Conservation (phyloP, 148 eudicot species). For the Pharnaceum exiguum region DNA sequence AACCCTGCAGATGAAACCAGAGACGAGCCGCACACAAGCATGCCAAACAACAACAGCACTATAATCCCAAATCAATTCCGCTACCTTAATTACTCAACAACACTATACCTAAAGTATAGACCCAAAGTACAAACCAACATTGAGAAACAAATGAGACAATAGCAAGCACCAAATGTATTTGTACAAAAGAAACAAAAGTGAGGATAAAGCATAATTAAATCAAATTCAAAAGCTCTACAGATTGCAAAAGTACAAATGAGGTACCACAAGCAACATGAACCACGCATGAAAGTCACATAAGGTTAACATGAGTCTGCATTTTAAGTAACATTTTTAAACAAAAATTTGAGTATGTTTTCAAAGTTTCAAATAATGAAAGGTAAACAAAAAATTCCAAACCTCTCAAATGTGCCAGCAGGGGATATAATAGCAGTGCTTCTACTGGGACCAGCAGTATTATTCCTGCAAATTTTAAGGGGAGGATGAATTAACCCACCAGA, state of each 20-base stretch:
- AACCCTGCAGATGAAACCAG: too few relatives aligned
- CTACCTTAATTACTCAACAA: too few relatives aligned
- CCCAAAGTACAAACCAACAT: too few relatives aligned
- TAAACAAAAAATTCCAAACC: constrained; percentile 30
- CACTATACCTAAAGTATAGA: too few relatives aligned
- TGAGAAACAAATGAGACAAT: too few relatives aligned
- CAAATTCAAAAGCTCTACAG: not conserved
- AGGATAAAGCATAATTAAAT: not conserved
- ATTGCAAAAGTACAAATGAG: not conserved
- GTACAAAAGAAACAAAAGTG: not conserved
- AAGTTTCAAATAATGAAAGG: not conserved
- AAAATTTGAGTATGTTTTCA: not conserved
- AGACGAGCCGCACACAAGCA: too few relatives aligned
- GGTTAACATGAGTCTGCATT: not conserved
- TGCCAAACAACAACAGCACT: too few relatives aligned
- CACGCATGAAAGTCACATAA: not conserved
- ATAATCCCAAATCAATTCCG: too few relatives aligned
- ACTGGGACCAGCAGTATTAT: constrained; percentile 57
- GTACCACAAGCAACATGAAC: not conserved
- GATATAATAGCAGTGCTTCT: constrained; percentile 62
- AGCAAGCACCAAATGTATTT: not conserved
- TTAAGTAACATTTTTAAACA: too few relatives aligned
- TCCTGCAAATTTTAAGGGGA: constrained; percentile 28
- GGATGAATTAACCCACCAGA: constrained; percentile 12
- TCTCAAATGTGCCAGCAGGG: constrained; percentile 56